phyloP scores from a whole-genome alignment of 2,329 filamentous ascomycete species.

The Xylaria polymorpha region DNA sequence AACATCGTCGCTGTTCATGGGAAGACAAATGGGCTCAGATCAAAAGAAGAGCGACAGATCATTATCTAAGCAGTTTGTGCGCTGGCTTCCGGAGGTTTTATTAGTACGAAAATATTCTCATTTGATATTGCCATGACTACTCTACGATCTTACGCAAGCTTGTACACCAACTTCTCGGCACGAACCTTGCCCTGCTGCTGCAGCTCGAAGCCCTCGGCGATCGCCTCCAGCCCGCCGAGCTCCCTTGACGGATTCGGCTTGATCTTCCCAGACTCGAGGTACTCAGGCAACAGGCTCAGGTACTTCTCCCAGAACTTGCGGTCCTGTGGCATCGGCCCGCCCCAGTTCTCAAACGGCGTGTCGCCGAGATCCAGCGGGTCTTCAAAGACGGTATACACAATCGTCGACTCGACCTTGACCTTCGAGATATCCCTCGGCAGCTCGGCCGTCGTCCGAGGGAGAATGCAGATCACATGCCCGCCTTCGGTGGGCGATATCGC shows the following conservation, averaged over 20 bases:
- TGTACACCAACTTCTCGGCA: slow-evolving; percentile 52
- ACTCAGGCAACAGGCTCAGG: slow-evolving; percentile 46
- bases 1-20: too few species aligned
- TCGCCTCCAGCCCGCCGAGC: slow-evolving; percentile 47
- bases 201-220: slow-evolving; percentile 46
- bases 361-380: slow-evolving; percentile 40
- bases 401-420: slow-evolving; percentile 49
- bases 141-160: slow-evolving; percentile 37
- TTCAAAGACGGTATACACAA: slow-evolving; percentile 50
- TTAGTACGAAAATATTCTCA: too few species aligned
- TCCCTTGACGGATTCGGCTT: slow-evolving; percentile 49
- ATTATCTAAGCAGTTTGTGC: too few species aligned
- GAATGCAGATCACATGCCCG: slow-evolving; percentile 44
- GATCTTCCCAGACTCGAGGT: slow-evolving; percentile 46
- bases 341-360: slow-evolving; percentile 45
- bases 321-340: slow-evolving; percentile 46
- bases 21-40: too few species aligned
- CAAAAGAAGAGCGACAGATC: too few species aligned
- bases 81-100: too few species aligned
- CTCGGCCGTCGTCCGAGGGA: slow-evolving; percentile 41
- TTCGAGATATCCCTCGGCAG: slow-evolving; percentile 43
- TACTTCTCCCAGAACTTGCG: slow-evolving; percentile 51
- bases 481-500: slow-evolving; percentile 50
- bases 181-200: slow-evolving; percentile 48
- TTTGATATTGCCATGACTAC: too few species aligned